A percentile compares a stretch with the other conserved stretches of the same genome.
Conservation (phyloP, 1,284 basidiomycete species). For the Polyporus tsugae region DNA sequence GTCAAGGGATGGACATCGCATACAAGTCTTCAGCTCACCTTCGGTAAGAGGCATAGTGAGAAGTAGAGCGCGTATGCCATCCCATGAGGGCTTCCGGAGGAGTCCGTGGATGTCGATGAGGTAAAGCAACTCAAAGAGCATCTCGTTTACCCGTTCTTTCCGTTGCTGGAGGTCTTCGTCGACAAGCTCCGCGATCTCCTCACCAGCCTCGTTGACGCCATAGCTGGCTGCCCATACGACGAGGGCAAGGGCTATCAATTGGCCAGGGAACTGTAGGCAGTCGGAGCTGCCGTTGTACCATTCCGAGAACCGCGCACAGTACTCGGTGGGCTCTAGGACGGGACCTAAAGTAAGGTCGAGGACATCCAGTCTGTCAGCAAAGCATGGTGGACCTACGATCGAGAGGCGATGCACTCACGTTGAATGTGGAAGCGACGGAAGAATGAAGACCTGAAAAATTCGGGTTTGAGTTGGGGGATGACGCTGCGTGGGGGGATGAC, state of each 20-base stretch:
- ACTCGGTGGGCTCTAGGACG: constrained; percentile 78
- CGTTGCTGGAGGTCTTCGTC: constrained; percentile 49
- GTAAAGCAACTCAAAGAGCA: constrained; percentile 78
- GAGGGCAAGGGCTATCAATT: constrained; percentile 72
- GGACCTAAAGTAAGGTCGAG: constrained; percentile 59
- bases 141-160: constrained; percentile 54
- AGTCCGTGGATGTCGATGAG: constrained; percentile 83
- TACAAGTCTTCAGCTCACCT: constrained; percentile 53
- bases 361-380: constrained; percentile 46
- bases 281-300: constrained; percentile 64
- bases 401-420: constrained; percentile 55
- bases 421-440: constrained; percentile 85
- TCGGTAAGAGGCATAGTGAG: constrained; percentile 83
- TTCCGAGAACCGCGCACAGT: constrained; percentile 71
- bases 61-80: constrained; percentile 82
- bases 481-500: constrained; percentile 47
- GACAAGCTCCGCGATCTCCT: constrained; percentile 48
- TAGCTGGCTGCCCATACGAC: constrained; percentile 89
- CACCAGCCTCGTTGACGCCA: constrained; percentile 82
- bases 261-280: constrained; percentile 64
- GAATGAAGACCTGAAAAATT: constrained; percentile 86
- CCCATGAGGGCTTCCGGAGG: constrained; percentile 85
- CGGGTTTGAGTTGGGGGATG: constrained; percentile 76
- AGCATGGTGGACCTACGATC: constrained; percentile 17
- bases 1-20: constrained; percentile 1